Percentiles rank a stretch among this genome's conserved stretches.
Conservation (phyloP, 2,329 filamentous ascomycete species). For the Aspergillus udagawae region DNA sequence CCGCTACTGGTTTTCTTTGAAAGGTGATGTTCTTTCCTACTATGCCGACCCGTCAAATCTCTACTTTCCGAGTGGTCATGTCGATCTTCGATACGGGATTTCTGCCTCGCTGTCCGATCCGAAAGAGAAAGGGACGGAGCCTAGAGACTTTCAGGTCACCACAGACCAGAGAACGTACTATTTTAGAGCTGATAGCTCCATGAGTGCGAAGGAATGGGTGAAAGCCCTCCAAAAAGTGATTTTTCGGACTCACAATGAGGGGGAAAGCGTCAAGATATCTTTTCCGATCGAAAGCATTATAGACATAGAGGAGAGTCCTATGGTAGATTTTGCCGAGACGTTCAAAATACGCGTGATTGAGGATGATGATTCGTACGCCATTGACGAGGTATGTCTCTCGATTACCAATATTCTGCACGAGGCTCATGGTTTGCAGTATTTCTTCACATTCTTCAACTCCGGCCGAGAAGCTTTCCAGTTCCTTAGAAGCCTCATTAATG, state of each 20-base stretch:
- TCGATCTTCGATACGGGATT: constrained; percentile 87
- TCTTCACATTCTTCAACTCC: constrained; percentile 90
- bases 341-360: constrained; percentile 91
- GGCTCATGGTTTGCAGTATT: constrained; percentile 61
- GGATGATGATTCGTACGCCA: constrained; percentile 88
- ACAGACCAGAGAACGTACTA: constrained; percentile 80
- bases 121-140: constrained; percentile 68
- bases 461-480: constrained; percentile 79
- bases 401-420: background rate
- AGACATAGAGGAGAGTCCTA: constrained; percentile 86
- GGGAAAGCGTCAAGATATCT: constrained; percentile 94
- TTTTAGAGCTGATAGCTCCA: constrained; percentile 81
- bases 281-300: constrained; percentile 84
- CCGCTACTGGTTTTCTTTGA: constrained; percentile 89
- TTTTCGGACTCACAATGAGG: constrained; percentile 91
- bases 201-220: constrained; percentile 94
- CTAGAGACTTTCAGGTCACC: constrained; percentile 71
- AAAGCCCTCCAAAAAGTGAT: constrained; percentile 91
- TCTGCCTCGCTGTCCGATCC: constrained; percentile 70
- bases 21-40: constrained; percentile 88
- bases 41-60: constrained; percentile 77
- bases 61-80: constrained; percentile 88
- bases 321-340: constrained; percentile 88
- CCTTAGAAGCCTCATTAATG: constrained; percentile 68
- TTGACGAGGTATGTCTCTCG: constrained; percentile 68